Evolutionary conservation across 257 asterid species (phyloP), one percentile per base, ranked within the genome.

Genomic region (Nicotiana undulata): DNA sequence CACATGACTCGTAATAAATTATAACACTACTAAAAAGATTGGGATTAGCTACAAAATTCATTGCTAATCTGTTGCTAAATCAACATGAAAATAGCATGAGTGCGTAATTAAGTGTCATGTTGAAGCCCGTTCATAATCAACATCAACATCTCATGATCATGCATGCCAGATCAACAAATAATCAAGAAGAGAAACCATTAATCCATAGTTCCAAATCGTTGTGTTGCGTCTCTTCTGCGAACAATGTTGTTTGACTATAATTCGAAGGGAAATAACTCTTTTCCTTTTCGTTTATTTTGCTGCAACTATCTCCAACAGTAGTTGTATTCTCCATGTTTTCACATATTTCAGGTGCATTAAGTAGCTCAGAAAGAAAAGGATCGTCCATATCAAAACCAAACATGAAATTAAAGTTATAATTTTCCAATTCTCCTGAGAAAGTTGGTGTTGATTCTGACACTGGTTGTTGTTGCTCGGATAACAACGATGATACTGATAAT

Each of bases 201-300:
- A 70, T 70, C 77, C 77, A 70, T 44, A 44, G 77, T 70, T 70
- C 77, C 77, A 70, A 44, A 70, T 70, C 77, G 37, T 46, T 70
- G 4, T 44, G 77, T 44, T 70, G 77, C 58, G 34, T 40, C 34
- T 44, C 77, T 40, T 44, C 77, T 70, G 77, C 46, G 6, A 70
- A 70, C 24, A 44, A n/a, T n/a, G 76, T 28, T 37, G 13, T 68
- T 68, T 68, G 56, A 68, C 56, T 40, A 10, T 53, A 68, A 68
- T 18, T 68, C 46, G 77, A 28, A 70, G 34, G 58, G 13, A 70
- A 70, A 70, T 70, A 70, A 3, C 77, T 20, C 3, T 12, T 70
- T 20, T 70, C 37, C 77, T 29, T 70, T 70, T 13, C 59, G 4
- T 12, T 70, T n/a, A n/a, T n/a, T 44, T 22, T 44, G 77, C 6